Evolutionary conservation across 306 rosid species (phyloP), one percentile per base, ranked within the genome.

Genomic region (Begonia masoniana): DNA sequence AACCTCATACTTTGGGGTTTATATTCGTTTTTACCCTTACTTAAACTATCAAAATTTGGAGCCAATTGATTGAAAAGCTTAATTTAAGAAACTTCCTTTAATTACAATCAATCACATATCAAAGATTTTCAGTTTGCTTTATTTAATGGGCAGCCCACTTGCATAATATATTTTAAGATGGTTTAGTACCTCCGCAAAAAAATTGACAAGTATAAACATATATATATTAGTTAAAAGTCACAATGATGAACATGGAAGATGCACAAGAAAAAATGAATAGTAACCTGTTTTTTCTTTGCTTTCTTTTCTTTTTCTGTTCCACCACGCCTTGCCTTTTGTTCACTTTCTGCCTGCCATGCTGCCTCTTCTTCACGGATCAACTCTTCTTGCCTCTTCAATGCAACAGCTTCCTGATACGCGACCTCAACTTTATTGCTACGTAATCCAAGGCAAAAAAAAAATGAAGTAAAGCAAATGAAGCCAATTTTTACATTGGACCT

Each of bases 361-460:
- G 92, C 97, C 78, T 92, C 99, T 79, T 92, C 99, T 77, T 92
- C 99, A 45, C 96, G 99, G 58, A 92, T 92, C 70, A 92, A 96
- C 60, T 92, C 99, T 71, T 92, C 99, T 67, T 92, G 99, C 79
- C 96, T 87, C 82, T 81, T 81, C 50, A 92, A 79, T 54, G 99
- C 96, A 72, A 92, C 93, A 69, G 96, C 91, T 70, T 92, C 99
- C 85, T 87, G 99, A 64, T 92, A 87, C 60, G 96, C 93, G 73
- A 83, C 99, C 76, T 92, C 99, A 67, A 86, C 79, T 74, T 83
- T 92, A 61, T 82, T 83, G 94, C 96, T 92, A 93, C 75, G 5
- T 31, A 31, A 31, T 31, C 9, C 39, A 71, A 21, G 57, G 51
- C 70, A 67, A 49, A 45, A 65, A 54, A 68, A 57, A 72, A 41